Evolutionary conservation across 75 land plant species (phyloP).

Genomic region (Pinus taeda): DNA sequence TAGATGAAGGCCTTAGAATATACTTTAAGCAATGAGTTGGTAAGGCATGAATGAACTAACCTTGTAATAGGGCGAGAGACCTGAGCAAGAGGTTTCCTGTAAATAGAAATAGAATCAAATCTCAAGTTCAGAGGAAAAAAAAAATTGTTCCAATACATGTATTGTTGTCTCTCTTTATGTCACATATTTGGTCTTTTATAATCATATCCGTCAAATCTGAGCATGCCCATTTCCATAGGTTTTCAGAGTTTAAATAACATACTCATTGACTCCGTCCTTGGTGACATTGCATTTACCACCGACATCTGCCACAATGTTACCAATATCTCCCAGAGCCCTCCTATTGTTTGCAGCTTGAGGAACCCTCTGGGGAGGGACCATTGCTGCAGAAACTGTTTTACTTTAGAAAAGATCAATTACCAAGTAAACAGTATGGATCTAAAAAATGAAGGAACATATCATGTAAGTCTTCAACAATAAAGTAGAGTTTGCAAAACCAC

Average conservation of each 20-base stretch:
- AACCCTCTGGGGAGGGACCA: constrained; percentile 14
- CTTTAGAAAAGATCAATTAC: too few species aligned
- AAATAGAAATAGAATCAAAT: neutral
- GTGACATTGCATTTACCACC: constrained; percentile 33
- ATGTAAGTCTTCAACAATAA: too few species aligned
- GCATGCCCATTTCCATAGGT: neutral
- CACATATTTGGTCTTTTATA: neutral
- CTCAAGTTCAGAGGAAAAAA: too few species aligned
- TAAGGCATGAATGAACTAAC: constrained; percentile 13
- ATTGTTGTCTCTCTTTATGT: neutral
- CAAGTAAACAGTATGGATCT: too few species aligned
- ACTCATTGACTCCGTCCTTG: constrained; percentile 27
- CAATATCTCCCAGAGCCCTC: constrained; percentile 83
- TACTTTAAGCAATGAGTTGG: neutral
- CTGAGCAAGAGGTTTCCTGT: constrained; percentile 19
- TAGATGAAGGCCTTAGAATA: too few species aligned
- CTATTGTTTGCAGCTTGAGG: constrained; percentile 43
- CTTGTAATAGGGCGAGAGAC: constrained; percentile 55
- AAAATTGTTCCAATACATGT: too few species aligned
- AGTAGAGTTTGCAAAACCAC: too few species aligned
- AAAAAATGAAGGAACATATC: too few species aligned
- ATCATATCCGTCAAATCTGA: neutral
- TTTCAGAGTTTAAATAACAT: neutral
- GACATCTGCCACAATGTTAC: constrained; percentile 39
- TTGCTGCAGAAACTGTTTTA: too few species aligned